These are phyloP conservation scores for Rubia tinctorum DNA, from an alignment of 305 asterid genomes.

Conservation along the genomic window DNA sequence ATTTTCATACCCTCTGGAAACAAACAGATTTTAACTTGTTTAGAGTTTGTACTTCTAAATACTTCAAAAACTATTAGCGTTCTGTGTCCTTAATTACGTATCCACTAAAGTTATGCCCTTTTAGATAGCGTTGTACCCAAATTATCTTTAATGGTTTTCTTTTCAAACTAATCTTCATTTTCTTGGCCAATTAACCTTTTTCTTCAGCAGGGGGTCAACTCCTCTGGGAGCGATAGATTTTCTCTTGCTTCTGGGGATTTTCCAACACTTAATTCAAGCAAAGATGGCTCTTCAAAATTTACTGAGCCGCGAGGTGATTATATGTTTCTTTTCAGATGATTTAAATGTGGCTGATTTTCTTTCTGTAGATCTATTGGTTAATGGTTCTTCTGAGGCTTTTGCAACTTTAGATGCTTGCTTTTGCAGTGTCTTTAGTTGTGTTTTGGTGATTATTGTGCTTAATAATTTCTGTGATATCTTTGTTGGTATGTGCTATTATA, in stretches of 20 bases:
- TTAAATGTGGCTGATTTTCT: not conserved
- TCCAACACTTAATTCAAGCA: slow-evolving; percentile 87
- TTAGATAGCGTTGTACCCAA: not conserved
- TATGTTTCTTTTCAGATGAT: slow-evolving; percentile 3
- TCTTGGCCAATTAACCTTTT: slow-evolving; percentile 14
- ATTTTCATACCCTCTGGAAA: not conserved
- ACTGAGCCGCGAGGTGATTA: slow-evolving; percentile 62
- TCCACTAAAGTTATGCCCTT: not conserved
- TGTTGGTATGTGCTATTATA: not conserved
- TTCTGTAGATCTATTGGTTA: not conserved
- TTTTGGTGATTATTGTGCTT: not conserved
- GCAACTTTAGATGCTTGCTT: not conserved
- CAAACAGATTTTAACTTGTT: not conserved
- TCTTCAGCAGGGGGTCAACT: slow-evolving; percentile 59
- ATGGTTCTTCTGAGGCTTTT: not conserved
- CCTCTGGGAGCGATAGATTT: slow-evolving; percentile 75
- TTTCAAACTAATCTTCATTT: not conserved
- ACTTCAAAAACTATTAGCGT: not conserved
- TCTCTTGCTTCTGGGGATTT: slow-evolving; percentile 90
- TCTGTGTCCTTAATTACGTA: not conserved
- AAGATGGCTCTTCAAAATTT: slow-evolving; percentile 49
- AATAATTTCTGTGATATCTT: not conserved
- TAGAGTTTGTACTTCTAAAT: not conserved
- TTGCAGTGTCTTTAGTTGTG: not conserved
- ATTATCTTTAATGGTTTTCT: not conserved